Evolutionary conservation across 192 early-diverging fungal species (phyloP), one percentile per base, ranked within the genome.

Genomic region (Coemansia sp.): DNA sequence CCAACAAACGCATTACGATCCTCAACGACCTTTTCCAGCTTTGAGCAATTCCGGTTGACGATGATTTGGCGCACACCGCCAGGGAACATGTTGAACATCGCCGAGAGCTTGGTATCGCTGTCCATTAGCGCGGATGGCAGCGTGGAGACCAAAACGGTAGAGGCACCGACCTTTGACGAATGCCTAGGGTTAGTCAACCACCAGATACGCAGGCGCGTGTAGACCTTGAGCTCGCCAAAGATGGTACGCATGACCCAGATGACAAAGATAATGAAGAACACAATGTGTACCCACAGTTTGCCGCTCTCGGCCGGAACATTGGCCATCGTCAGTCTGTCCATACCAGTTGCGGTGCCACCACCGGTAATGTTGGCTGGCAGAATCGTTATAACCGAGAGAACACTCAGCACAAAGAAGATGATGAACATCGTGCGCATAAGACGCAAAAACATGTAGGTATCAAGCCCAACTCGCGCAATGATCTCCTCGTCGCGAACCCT

Each of bases 371-470:
- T 92, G 7, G 94, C 68, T 1, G 95, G 94, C 16, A 95, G 75
- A 38, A 97, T 84, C 15, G 93, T 87, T 3, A 87, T 89, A 13
- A 88, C 62, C 13, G 88, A 88, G 16, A 94, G 64, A 1, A 93
- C 22, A 2, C 86, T 80, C 73, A 91, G 87, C 15, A 86, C 71
- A n/a, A 70, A 60, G 76, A 97, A 97, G 9, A 94, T 76, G 3
- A 88, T 75, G 59, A 91, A 87, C 63, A 89, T 86, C 61, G 91
- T 85, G 34, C 90, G 87, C 60, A 93, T 87, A 73, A 91, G 92
- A 55, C 89, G 88, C 51, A 97, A 63, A 60, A 92, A 88, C 87
- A 94, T 92, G 78, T 90, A 97, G 11, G 91, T 86, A 74, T 96
- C 94, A 22, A 93, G 84, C 0, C 92, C 91, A 13, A 88, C 87